A percentile compares a stretch with the other conserved stretches of the same genome.
Conservation (phyloP, 1,284 basidiomycete species). For the Calocybe gambosa region DNA sequence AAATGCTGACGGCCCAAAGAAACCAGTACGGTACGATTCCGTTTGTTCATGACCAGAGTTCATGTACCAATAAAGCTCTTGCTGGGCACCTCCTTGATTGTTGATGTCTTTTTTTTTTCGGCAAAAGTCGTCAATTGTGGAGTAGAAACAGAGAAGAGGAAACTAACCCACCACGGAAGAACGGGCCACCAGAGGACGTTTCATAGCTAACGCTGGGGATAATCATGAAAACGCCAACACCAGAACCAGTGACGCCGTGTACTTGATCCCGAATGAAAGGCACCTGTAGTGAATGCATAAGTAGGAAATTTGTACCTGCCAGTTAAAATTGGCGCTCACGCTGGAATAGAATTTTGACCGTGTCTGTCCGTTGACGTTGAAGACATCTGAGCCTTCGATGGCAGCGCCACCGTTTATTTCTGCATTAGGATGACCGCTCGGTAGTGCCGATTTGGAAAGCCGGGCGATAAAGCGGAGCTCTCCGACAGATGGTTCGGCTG, state of each 20-base stretch:
- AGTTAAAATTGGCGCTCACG: slow-evolving; percentile 19
- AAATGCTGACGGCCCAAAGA: slow-evolving; percentile 39
- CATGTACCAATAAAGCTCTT: slow-evolving; percentile 43
- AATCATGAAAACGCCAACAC: slow-evolving; percentile 34
- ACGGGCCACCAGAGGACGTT: slow-evolving; percentile 37
- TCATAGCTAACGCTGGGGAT: slow-evolving; percentile 37
- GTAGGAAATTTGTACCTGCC: not conserved
- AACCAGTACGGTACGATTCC: slow-evolving; percentile 36
- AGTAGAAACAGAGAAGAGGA: not conserved
- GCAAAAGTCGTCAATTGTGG: not conserved
- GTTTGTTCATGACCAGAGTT: slow-evolving; percentile 39
- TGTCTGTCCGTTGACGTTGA: slow-evolving; percentile 37
- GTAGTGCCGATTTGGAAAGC: slow-evolving; percentile 34
- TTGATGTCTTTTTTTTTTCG: slow-evolving; percentile 37
- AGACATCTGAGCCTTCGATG: slow-evolving; percentile 44
- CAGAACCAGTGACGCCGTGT: slow-evolving; percentile 35
- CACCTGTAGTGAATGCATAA: slow-evolving; percentile 19
- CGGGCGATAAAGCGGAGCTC: slow-evolving; percentile 46
- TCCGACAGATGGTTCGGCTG: slow-evolving; percentile 39
- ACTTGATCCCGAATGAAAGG: slow-evolving; percentile 39
- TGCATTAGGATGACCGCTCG: slow-evolving; percentile 31
- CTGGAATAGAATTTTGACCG: slow-evolving; percentile 45
- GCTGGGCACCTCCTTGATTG: slow-evolving; percentile 38
- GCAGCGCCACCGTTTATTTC: slow-evolving; percentile 34
- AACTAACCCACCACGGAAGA: slow-evolving; percentile 34